Base-by-base conservation (phyloP, 2,329 filamentous ascomycete genomes). In the Hypoxylon sp. region DNA sequence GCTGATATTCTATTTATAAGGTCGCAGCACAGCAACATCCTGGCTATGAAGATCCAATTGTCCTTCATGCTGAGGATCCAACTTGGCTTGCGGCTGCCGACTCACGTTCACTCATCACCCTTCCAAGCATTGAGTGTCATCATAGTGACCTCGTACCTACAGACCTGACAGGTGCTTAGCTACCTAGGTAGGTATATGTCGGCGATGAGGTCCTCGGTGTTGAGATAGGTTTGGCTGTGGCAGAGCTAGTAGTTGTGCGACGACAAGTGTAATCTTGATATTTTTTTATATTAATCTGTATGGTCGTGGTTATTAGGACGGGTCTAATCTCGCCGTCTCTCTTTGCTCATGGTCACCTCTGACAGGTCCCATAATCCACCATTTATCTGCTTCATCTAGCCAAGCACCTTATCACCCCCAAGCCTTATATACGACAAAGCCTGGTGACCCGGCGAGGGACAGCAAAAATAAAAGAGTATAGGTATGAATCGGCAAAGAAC, bases 381-480 rank as follows among this genome's bases (percentile, higher is more conserved):
- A 9, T 26, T 11, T 48, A 24, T 37, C 29, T 62, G 51, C 49
- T 52, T 52, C 48, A 42, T 21, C 51, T 48, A 43, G 42, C 55
- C 48, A 31, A 55, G 51, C 41, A 48, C 53, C 52, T 33, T 20
- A 55, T 57, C n/a, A n/a, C n/a, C n/a, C 57, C 48, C 38, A 51
- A 58, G 18, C 46, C 31, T 45, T 38, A 55, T 55, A 48, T 24
- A 20, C 23, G 37, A 47, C 42, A 29, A 37, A 31, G 55, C 55
- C 46, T 47, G 40, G 52, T 57, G 29, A 23, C 27, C 45, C 49
- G 38, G 48, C 42, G 43, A 46, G 31, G 40, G 23, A 52, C 47
- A 47, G 3, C 17, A 50, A 41, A 29, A 27, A 58, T 45, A 50
- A 17, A 43, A 58, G 26, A 8, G 20, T 5, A 23, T 3, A 18